Evolutionary conservation across 371 early-diverging fungal genomes (phyloP).

Genomic region (Mortierella sp.): DNA sequence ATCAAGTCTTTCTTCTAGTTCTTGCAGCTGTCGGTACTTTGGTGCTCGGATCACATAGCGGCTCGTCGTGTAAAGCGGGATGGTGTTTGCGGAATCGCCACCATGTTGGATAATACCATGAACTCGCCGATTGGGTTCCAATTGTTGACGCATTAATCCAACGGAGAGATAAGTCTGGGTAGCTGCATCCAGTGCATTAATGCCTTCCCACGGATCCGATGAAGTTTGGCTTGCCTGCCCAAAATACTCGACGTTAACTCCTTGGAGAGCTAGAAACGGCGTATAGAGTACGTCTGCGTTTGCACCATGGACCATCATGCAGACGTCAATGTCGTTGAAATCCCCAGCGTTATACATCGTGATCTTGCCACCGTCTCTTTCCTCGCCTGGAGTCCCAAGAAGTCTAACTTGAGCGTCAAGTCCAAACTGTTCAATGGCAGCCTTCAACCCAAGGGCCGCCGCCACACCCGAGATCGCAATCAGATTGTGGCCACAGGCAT

Average conservation of each 20-base stretch:
- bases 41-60: constrained; percentile 55
- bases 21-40: constrained; percentile 58
- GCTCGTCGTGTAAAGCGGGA: background rate
- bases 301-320: constrained; percentile 85
- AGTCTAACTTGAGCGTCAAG: constrained; percentile 70
- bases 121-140: constrained; percentile 63
- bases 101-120: constrained; percentile 83
- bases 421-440: constrained; percentile 60
- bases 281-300: constrained; percentile 51
- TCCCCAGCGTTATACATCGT: constrained; percentile 68
- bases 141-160: constrained; percentile 67
- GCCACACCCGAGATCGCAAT: constrained; percentile 79
- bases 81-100: constrained; percentile 67
- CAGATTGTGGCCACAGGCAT: constrained; percentile 77
- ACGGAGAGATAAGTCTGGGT: constrained; percentile 61
- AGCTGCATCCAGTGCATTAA: constrained; percentile 73
- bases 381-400: constrained; percentile 88
- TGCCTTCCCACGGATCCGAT: constrained; percentile 53
- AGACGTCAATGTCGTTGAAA: constrained; percentile 70
- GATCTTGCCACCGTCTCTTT: constrained; percentile 77
- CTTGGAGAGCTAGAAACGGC: constrained; percentile 29
- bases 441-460: constrained; percentile 64
- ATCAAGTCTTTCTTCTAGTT: constrained; percentile 62
- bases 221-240: constrained; percentile 72
- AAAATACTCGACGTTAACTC: constrained; percentile 66